Evolutionary conservation across 108 stramenopile species (phyloP), one percentile per base, ranked within the genome.

Genomic region (Cyclotella sp.): DNA sequence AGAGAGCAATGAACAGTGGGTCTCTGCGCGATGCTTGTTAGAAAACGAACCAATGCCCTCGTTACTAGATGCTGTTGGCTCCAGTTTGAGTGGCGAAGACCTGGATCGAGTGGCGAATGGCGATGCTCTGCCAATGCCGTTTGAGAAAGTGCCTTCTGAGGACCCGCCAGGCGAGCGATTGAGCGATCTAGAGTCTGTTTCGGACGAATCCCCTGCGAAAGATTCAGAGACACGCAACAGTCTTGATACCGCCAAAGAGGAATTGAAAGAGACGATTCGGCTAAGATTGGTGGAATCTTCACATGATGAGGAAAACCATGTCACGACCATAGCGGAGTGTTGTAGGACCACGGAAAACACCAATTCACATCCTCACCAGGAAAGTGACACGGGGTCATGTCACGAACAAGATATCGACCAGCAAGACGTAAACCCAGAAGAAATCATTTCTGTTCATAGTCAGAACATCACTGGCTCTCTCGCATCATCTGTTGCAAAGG

Each of bases 11-110:
- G 55, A 55, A 26, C n/a, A 24, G 1, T 55, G 55, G 55, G 55
- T 24, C 22, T 55, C 55, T n/a, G 55, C 55, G 19, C n/a, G 55
- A 1, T 55, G 55, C 22, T 5, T 55, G n/a, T 3, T 55, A 24
- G 55, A 55, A 55, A 55, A 55, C 24, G 55, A 34, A 34, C 34
- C 34, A 6, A 34, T 55, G 55, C 55, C 55, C 1, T 55, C 55
- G 4, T 24, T 55, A 55, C 9, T 55, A 21, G 55, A 55, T 55
- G 55, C 24, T 21, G 21, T 55, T 24, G 11, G 4, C 22, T 55
- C 7, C 24, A 55, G 55, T 55, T 1, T 55, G 19, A 55, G 55
- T 24, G 12, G 8, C 5, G 55, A 55, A 12, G 55, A 55, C 5
- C 11, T 55, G 2, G 7, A 21, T 24, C n/a, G 13, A 22, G 55